Base-by-base conservation (phyloP, 2,329 filamentous ascomycete species). In the Zasmidium citrigriseum region DNA sequence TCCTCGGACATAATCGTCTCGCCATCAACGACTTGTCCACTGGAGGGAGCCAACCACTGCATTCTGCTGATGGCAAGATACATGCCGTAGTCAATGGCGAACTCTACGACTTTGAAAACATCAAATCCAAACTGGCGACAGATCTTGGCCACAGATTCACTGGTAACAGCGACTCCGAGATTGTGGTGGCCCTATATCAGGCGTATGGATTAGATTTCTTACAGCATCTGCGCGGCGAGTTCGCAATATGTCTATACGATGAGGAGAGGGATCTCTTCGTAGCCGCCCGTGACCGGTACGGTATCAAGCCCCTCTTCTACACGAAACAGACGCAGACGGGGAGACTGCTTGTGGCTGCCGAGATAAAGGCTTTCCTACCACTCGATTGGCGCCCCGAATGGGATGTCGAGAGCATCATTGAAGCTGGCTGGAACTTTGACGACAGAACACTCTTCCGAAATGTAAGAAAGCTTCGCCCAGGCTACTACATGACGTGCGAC, bases 71-170 rank as follows among this genome's bases (percentile, higher is more conserved):
- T 18, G 52, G 52, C 45, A 63, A 57, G 10, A 73, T 86, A 18
- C 82, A 85, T 66, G 82, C 82, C 1, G 78, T 86, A n/a, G 80
- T 86, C 22, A 85, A 84, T 58, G 83, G 84, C 24, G 83, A 86
- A 67, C 75, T 86, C n/a, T 86, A 86, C 67, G 80, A 82, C 64
- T 75, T 79, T 57, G 79, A 83, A 50, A 64, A 69, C 11, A 73
- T 82, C 12, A 75, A 80, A 22, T 64, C 63, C 5, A 64, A 75
- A 11, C 68, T 79, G 20, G 56, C 65, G n/a, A 16, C 54, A 16
- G 57, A 67, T 1, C 72, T 72, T 50, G 65, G 68, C 10, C 82
- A 82, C 67, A 49, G 64, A 1, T 85, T 85, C 71, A 68, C 70
- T 29, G 74, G 80, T 29, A 66, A 71, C 24, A 78, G 76, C 46